Conservation (phyloP, 805 yeast species). For the Cyberlindnera mrakii region DNA sequence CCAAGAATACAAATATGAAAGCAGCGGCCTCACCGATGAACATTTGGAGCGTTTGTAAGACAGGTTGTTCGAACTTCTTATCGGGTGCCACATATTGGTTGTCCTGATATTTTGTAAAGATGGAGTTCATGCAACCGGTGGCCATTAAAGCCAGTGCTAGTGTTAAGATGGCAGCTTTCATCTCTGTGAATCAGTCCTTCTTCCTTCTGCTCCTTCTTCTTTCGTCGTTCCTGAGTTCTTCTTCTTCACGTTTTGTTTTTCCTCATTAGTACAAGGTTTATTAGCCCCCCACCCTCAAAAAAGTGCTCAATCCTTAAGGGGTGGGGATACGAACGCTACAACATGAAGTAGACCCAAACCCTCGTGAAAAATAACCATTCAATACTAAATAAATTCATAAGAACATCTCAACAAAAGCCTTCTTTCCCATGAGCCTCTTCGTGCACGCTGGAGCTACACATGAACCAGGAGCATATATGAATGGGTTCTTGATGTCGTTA, state of each 20-base stretch:
- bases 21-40: slow-evolving; percentile 63
- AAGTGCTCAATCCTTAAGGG: no score
- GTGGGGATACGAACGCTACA: no score
- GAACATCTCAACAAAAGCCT: slow-evolving; percentile 51
- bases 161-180: slow-evolving; percentile 10
- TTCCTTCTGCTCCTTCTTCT: no score
- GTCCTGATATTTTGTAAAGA: slow-evolving; percentile 72
- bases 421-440: slow-evolving; percentile 36
- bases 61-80: slow-evolving; percentile 66
- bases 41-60: slow-evolving; percentile 75
- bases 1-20: slow-evolving; percentile 33
- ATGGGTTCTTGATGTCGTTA: slow-evolving; percentile 27
- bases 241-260: no score
- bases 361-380: no score
- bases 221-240: no score
- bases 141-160: slow-evolving; percentile 46
- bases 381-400: slow-evolving; percentile 17
- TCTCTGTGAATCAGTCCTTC: neutral
- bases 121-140: slow-evolving; percentile 68
- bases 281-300: no score
- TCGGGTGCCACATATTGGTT: slow-evolving; percentile 57
- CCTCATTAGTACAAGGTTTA: no score
- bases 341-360: no score
- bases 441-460: slow-evolving; percentile 55
- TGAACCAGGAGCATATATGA: slow-evolving; percentile 45